Evolutionary conservation across 2,329 filamentous ascomycete genomes (phyloP).

Genomic region (Cryphonectria japonica): DNA sequence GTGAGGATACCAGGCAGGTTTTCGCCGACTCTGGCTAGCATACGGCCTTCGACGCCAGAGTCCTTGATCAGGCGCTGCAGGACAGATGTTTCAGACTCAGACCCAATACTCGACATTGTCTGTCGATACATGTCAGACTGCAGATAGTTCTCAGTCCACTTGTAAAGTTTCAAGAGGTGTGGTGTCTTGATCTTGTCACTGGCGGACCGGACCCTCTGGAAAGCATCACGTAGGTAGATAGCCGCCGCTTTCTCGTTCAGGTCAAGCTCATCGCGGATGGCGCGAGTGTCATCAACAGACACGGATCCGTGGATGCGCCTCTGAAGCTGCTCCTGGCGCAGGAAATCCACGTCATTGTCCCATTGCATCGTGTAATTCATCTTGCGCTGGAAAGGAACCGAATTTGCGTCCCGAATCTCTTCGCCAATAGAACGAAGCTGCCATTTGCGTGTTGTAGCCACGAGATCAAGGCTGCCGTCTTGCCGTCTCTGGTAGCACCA

Average conservation of each 20-base stretch:
- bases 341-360: constrained; percentile 24
- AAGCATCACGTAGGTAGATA: constrained; percentile 27
- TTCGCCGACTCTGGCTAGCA: constrained; percentile 18
- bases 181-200: constrained; percentile 10
- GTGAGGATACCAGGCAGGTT: constrained; percentile 17
- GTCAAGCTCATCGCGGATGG: constrained; percentile 2
- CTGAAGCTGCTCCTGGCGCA: constrained; percentile 15
- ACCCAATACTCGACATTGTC: constrained; percentile 2
- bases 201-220: neutral
- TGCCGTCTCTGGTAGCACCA: constrained; percentile 22
- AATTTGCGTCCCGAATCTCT: constrained; percentile 4
- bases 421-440: constrained; percentile 17
- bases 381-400: constrained; percentile 19
- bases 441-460: constrained; percentile 10
- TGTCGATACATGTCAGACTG: neutral
- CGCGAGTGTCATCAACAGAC: neutral
- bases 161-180: constrained; percentile 25
- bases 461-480: constrained; percentile 21
- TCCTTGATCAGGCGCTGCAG: constrained; percentile 21
- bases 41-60: constrained; percentile 23
- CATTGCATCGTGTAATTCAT: constrained; percentile 25
- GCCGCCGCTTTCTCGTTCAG: constrained; percentile 24
- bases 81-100: constrained; percentile 19
- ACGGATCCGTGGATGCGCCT: neutral
- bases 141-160: constrained; percentile 26